Evolutionary conservation across 75 land plant genomes (phyloP).

Genomic region (Sequoiadendron giganteum): DNA sequence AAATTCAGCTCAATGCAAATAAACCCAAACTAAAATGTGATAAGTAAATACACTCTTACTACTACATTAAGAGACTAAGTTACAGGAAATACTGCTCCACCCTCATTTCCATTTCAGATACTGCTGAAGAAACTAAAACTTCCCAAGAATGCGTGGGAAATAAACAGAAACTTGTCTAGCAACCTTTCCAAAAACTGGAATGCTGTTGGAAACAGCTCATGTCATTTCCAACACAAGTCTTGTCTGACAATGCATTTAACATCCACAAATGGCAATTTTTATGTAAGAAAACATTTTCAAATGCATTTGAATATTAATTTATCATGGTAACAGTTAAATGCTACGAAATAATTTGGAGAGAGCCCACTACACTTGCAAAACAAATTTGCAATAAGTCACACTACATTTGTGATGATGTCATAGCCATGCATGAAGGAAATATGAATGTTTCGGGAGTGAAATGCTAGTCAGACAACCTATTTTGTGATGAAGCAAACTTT

Average conservation of each 20-base stretch:
- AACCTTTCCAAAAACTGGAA: background rate
- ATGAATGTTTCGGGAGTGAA: background rate
- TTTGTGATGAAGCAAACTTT: background rate
- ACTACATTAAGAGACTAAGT: background rate
- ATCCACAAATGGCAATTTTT: background rate
- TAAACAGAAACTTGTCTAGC: background rate
- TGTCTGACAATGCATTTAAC: background rate
- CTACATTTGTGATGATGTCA: background rate
- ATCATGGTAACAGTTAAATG: background rate
- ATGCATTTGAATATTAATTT: background rate
- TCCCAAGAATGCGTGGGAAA: background rate
- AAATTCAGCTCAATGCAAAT: background rate
- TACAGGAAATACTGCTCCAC: background rate
- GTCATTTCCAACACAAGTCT: background rate
- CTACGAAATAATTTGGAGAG: too few species aligned
- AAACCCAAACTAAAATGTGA: background rate
- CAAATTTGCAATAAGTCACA: background rate
- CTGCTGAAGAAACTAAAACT: background rate
- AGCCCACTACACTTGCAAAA: background rate
- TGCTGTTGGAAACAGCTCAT: background rate
- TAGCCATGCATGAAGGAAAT: background rate
- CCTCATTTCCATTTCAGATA: background rate
- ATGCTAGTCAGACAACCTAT: background rate
- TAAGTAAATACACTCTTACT: background rate
- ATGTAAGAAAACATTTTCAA: background rate